These are phyloP conservation scores for Metschnikowia similis DNA, from an alignment of 805 yeast species.

Conservation along the genomic window DNA sequence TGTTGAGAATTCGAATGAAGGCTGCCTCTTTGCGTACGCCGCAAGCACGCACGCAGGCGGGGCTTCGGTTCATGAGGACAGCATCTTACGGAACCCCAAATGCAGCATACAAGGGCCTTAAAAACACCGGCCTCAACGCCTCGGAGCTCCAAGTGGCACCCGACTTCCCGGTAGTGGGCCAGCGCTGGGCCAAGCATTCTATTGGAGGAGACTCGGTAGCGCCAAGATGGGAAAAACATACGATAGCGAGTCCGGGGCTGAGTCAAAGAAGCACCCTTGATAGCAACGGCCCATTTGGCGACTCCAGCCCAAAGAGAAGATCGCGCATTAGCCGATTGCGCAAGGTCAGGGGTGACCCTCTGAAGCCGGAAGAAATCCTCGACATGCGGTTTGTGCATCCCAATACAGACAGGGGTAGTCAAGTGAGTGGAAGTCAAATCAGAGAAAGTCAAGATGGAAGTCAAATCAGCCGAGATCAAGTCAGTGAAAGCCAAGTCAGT, in stretches of 20 bases:
- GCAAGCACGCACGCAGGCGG: not conserved
- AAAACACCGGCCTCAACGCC: not conserved
- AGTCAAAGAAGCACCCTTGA: not conserved
- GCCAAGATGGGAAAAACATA: slow-evolving; percentile 10
- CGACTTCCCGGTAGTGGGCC: slow-evolving; percentile 4
- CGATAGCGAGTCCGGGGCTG: not conserved
- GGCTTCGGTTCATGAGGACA: slow-evolving; percentile 23
- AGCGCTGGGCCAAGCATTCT: slow-evolving; percentile 3
- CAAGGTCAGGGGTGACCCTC: not conserved
- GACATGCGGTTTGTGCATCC: not conserved
- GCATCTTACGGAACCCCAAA: slow-evolving; percentile 16
- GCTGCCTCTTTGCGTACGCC: not conserved
- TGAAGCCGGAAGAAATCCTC: not conserved
- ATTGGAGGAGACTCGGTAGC: not conserved
- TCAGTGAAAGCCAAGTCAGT: no score
- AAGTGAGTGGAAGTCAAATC: no score
- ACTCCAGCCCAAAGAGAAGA: not conserved
- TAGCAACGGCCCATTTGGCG: no score
- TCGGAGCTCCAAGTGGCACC: slow-evolving; percentile 4
- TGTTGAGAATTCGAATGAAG: slow-evolving; percentile 1
- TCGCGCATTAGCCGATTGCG: slow-evolving; percentile 2
- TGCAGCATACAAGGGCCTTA: not conserved
- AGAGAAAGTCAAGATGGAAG: not conserved
- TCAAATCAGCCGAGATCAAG: no score
- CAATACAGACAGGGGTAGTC: no score